These are phyloP conservation scores for Rubia balearica DNA, from an alignment of 305 asterid genomes.

Conservation along the genomic window DNA sequence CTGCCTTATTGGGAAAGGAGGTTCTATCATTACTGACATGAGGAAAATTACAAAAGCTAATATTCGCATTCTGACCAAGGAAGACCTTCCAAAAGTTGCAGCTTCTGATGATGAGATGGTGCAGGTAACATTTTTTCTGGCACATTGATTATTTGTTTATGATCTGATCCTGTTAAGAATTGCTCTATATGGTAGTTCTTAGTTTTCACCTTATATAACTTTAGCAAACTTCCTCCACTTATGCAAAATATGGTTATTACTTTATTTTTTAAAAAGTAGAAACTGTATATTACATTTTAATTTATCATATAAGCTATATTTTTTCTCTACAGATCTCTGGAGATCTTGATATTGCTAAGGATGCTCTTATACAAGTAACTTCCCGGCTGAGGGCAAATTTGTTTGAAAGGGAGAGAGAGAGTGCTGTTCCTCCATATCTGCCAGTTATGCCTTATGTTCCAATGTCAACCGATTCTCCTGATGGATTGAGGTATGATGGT, in stretches of 20 bases:
- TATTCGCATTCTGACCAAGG: constrained; percentile 80
- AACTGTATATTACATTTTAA: background rate
- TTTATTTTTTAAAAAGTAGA: background rate
- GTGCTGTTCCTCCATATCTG: constrained; percentile 55
- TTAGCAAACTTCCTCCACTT: background rate
- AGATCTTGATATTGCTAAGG: constrained; percentile 74
- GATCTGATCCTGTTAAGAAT: background rate
- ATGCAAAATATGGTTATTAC: no score
- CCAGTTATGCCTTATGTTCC: constrained; percentile 85
- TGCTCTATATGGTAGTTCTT: background rate
- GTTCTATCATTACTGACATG: constrained; percentile 85
- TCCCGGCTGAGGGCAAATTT: constrained; percentile 90
- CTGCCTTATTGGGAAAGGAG: constrained; percentile 95
- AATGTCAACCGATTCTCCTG: constrained; percentile 55
- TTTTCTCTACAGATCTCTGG: constrained; percentile 59
- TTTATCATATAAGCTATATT: background rate
- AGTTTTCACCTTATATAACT: no score
- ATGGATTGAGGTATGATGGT: constrained; percentile 51
- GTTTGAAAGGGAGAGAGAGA: constrained; percentile 78
- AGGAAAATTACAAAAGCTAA: constrained; percentile 82
- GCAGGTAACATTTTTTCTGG: constrained; percentile 42
- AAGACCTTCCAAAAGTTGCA: constrained; percentile 84
- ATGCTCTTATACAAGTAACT: constrained; percentile 80
- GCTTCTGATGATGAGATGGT: constrained; percentile 92
- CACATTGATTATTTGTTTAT: background rate